phyloP scores from a whole-genome alignment of 225 moss, liverwort and hornwort genomes.

The Neckera pumila region DNA sequence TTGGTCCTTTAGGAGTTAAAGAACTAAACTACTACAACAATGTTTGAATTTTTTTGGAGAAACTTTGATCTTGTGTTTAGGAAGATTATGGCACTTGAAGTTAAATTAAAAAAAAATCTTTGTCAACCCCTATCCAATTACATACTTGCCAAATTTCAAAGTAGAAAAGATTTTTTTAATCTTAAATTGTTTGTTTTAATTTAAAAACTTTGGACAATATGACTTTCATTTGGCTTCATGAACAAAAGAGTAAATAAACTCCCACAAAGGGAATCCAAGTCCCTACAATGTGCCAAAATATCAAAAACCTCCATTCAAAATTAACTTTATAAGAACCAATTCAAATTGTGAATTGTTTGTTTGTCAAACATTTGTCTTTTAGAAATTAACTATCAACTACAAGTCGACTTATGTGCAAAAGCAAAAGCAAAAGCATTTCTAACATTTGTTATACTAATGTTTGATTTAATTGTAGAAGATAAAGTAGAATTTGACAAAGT shows the following conservation, averaged over 20 bases:
- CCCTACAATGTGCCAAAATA: not conserved
- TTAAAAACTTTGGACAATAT: not conserved
- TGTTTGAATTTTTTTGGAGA: fast-evolving
- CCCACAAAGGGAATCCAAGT: fast-evolving
- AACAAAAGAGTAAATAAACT: not conserved
- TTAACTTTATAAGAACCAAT: not conserved
- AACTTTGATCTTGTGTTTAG: not conserved
- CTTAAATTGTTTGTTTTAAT: not conserved
- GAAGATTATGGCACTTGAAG: not conserved
- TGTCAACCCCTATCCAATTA: fast-evolving
- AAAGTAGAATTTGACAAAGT: not conserved
- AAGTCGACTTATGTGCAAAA: not conserved
- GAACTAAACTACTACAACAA: not conserved
- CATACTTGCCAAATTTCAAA: not conserved
- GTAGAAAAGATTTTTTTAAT: not conserved
- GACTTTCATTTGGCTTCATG: not conserved
- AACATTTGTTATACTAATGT: not conserved
- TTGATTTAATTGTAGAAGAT: not conserved
- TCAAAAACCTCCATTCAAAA: not conserved
- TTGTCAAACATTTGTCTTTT: too few species aligned
- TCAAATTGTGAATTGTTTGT: not conserved
- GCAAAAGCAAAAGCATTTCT: not conserved
- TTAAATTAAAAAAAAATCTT: not conserved
- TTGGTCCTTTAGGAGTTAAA: too few species aligned
- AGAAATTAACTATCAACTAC: not conserved